phyloP scores from a whole-genome alignment of 1,284 basidiomycete genomes.

The Trichosporon sp. region DNA sequence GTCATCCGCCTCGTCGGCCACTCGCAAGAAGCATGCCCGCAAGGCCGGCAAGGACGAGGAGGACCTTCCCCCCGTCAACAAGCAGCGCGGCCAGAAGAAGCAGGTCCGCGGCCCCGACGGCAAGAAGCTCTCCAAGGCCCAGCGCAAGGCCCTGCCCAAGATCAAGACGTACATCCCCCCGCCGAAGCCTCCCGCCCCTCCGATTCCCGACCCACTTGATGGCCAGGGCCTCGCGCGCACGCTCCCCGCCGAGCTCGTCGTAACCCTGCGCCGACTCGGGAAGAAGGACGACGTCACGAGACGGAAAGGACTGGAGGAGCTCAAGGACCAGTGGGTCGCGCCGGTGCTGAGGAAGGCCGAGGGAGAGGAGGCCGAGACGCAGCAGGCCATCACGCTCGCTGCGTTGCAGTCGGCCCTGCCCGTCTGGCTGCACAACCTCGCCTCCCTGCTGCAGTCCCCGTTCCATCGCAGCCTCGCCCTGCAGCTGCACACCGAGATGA shows the following conservation, averaged over 20 bases:
- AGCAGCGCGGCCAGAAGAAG: constrained; percentile 12
- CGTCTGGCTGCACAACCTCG: constrained; percentile 86
- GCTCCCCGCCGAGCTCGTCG: constrained; percentile 76
- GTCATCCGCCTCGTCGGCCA: constrained; percentile 67
- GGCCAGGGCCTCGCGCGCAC: constrained; percentile 70
- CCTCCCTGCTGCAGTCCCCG: constrained; percentile 73
- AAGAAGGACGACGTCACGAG: constrained; percentile 93
- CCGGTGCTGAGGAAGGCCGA: constrained; percentile 40
- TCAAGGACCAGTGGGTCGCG: constrained; percentile 64
- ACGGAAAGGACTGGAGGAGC: constrained; percentile 77
- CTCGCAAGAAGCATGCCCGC: constrained; percentile 63
- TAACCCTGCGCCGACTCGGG: constrained; percentile 72
- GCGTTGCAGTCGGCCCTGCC: constrained; percentile 57
- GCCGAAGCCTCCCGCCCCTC: constrained; percentile 77
- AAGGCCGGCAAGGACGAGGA: constrained; percentile 32
- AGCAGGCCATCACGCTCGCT: constrained; percentile 48
- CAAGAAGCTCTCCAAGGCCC: constrained; percentile 45
- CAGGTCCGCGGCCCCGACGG: constrained; percentile 20
- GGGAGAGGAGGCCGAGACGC: constrained; percentile 50
- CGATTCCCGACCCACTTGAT: constrained; percentile 85
- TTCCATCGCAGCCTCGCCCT: constrained; percentile 71
- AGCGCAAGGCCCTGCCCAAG: constrained; percentile 53
- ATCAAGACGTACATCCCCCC: constrained; percentile 76
- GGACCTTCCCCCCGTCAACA: constrained; percentile 14
- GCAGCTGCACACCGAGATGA: constrained; percentile 64